Conservation (phyloP, 2,329 filamentous ascomycete species). For the Samsoniella hepiali region DNA sequence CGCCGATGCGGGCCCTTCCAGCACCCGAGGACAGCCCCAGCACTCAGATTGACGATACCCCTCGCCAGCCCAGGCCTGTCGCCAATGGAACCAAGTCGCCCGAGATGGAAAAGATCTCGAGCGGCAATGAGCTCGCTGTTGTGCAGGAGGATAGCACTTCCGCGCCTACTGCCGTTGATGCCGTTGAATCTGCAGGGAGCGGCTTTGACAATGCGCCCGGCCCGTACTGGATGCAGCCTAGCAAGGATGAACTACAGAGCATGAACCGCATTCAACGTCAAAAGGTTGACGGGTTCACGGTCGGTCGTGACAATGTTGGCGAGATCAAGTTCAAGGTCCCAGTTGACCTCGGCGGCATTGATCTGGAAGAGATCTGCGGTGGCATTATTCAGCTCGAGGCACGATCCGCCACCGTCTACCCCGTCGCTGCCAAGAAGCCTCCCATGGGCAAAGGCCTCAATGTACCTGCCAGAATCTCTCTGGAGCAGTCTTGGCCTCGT, state of each 20-base stretch:
- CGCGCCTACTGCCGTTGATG: conserved; percentile 29
- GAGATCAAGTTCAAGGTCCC: conserved; percentile 75
- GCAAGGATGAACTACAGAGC: conserved; percentile 67
- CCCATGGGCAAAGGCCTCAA: conserved; percentile 84
- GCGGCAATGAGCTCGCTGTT: conserved; percentile 72
- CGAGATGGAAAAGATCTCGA: conserved; percentile 65
- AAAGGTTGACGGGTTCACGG: conserved; percentile 69
- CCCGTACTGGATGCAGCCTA: conserved; percentile 83
- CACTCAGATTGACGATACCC: conserved; percentile 35
- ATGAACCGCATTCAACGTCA: conserved; percentile 79
- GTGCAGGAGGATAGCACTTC: conserved; percentile 67
- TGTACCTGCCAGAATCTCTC: conserved; percentile 79
- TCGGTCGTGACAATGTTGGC: conserved; percentile 80
- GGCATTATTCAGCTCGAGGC: conserved; percentile 72
- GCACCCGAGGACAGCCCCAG: conserved; percentile 31
- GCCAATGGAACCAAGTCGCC: conserved; percentile 40
- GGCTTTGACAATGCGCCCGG: conserved; percentile 56
- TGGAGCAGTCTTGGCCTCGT: conserved; percentile 92
- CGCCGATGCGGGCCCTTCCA: conserved; percentile 36
- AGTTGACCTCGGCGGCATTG: conserved; percentile 77
- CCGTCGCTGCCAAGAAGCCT: conserved; percentile 72
- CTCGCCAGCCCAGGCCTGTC: conserved; percentile 54
- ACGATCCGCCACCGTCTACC: conserved; percentile 86
- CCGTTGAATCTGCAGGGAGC: conserved; percentile 7
- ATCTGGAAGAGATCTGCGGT: conserved; percentile 75